Base-by-base conservation (phyloP, 352 stramenopile genomes). In the Phytophthora cryptogea region DNA sequence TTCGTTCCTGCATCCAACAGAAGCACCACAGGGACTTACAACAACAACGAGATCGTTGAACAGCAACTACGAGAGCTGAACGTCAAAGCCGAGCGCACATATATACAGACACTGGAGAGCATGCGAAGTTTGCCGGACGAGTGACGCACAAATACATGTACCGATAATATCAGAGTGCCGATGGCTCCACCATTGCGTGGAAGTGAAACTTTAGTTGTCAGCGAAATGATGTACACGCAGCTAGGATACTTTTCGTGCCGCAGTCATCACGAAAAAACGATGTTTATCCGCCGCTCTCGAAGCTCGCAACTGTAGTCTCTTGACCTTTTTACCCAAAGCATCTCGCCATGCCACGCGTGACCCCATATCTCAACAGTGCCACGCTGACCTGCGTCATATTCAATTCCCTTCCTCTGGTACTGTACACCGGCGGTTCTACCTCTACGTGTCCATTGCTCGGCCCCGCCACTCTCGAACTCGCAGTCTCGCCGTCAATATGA, bases 401-500 rank as follows among this genome's bases (percentile, higher is more conserved):
- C 16, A 43, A 26, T 43, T 43, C n/a, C 16, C 20, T 23, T 23
- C 20, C 20, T 23, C n/a, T 43, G 33, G n/a, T 36, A 36, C 31
- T 36, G 31, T 36, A 39, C 33, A 16, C 33, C 2, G 33, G 3
- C 11, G 33, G 33, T 39, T 16, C 33, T 39, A 23, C 20, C 20
- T 23, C 20, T 23, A 23, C 20, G 1, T 23, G 20, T 23, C 20
- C 20, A 1, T 23, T 23, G 20, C 20, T 23, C 20, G 11, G n/a
- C 26, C 5, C 36, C 45, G 20, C 23, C 49, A 72, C 61, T 69
- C 50, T 54, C 35, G 9, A 61, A 72, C 53, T 68, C 30, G 36
- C 46, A 40, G 20, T 51, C 26, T 14, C 36, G 17, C 6, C 27
- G 23, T 32, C 33, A 23, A n/a, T 13, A 72, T 61, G 57, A 64